Base-by-base conservation (phyloP, 805 yeast species). In the Hermanozyma aechmeae region DNA sequence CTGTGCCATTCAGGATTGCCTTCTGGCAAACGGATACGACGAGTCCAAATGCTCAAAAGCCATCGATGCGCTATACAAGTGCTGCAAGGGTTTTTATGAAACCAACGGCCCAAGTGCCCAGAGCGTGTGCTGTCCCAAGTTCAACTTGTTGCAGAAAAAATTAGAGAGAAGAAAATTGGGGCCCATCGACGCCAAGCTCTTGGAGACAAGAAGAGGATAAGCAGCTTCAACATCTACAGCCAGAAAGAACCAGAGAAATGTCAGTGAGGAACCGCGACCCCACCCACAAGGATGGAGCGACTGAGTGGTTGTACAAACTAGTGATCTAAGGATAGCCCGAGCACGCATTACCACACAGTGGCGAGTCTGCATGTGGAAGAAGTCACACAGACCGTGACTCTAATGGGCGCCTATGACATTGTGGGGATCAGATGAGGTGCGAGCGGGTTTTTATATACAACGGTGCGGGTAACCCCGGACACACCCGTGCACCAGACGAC, bases 311-410 rank as follows among this genome's bases (percentile, higher is more conserved):
- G 66, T 56, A 51, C 52, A 56, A 67, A 66, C 71, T 61, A 46
- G 45, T 73, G 33, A 58, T 82, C 87, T 82, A 70, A 80, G 92
- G 81, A 82, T 63, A 61, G 81, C 92, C 92, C 92, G 87, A 82
- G 94, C 94, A 82, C 94, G 83, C 71, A 70, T 61, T 51, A 55
- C 52, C 64, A 55, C 65, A 56, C 30, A 51, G 61, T 51, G 59
- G 53, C 39, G 46, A 55, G 73, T 56, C 48, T 61, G 60, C 58
- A 62, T 60, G 73, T 61, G 46, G 70, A 59, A 47, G 58, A 47
- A 46, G 39, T 51, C 67, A 66, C 56, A 61, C 58, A 64, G 54
- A 49, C 74, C 73, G 78, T 71, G 76, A 73, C 79, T 73, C 79
- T 73, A 71, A 72, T 71, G 89, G 92, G 89, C 78, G 87, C 81